phyloP scores from a whole-genome alignment of 208 protist species.

The Trichomonas tenax region DNA sequence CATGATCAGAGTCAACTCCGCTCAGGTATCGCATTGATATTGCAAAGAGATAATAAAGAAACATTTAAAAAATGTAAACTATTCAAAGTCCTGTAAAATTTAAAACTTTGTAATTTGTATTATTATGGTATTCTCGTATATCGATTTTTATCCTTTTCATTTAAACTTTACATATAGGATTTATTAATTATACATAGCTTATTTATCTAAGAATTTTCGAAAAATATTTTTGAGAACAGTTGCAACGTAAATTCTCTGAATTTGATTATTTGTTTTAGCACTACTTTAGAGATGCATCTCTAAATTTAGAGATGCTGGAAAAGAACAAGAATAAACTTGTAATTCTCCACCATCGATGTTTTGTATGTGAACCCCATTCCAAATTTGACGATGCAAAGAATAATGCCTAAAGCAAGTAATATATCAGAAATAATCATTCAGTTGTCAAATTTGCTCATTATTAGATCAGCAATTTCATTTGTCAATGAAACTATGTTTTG shows the following conservation, averaged over 20 bases:
- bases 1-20: too few species aligned
- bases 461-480: background rate
- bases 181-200: too few species aligned
- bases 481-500: background rate
- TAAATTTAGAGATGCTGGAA: background rate
- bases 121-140: too few species aligned
- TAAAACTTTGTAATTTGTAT: too few species aligned
- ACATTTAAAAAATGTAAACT: too few species aligned
- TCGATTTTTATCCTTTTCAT: too few species aligned
- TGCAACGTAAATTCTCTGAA: background rate
- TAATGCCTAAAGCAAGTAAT: background rate
- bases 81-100: too few species aligned
- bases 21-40: too few species aligned
- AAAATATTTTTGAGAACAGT: background rate
- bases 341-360: background rate
- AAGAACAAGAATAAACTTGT: background rate
- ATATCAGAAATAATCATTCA: background rate
- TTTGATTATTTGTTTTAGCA: background rate
- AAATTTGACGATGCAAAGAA: background rate
- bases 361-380: background rate
- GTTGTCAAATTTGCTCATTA: background rate
- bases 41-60: too few species aligned
- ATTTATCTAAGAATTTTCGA: too few species aligned
- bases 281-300: background rate
- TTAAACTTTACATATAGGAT: too few species aligned